Evolutionary conservation across 1,139 yeast genomes (phyloP).

Genomic region (Saccharomyces hybrid): DNA sequence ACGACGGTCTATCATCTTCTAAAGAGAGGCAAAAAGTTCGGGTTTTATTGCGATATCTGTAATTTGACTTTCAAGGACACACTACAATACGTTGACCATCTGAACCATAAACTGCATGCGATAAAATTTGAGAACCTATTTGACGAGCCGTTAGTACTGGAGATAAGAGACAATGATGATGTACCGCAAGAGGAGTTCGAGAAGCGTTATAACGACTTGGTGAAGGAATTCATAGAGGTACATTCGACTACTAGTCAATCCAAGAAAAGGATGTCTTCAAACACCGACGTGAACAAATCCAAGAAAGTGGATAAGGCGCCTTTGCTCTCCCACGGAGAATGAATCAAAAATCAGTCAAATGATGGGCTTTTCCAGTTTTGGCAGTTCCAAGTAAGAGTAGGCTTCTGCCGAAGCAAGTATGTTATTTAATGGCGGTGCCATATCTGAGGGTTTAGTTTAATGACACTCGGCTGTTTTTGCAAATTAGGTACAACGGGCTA

Average conservation of each 20-base stretch:
- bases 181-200: constrained; percentile 34
- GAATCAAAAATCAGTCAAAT: constrained; percentile 14
- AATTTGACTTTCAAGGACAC: constrained; percentile 74
- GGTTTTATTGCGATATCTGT: constrained; percentile 78
- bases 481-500: too few relatives aligned
- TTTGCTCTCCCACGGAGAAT: not conserved
- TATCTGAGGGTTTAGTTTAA: too few relatives aligned
- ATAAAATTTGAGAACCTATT: constrained; percentile 34
- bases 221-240: constrained; percentile 20
- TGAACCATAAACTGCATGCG: constrained; percentile 61
- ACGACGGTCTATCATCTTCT: constrained; percentile 30
- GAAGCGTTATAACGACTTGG: constrained; percentile 20
- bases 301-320: not conserved
- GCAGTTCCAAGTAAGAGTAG: constrained; percentile 29
- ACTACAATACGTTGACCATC: constrained; percentile 71
- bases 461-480: too few relatives aligned
- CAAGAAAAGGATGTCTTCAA: constrained; percentile 18
- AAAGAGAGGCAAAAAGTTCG: constrained; percentile 58
- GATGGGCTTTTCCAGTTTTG: constrained; percentile 59
- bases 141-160: constrained; percentile 23
- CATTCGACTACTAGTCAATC: constrained; percentile 6
- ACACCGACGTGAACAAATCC: constrained; percentile 25
- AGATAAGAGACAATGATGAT: constrained; percentile 32
- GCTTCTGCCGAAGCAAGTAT: too few relatives aligned
- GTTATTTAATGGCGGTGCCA: too few relatives aligned